A percentile compares a stretch with the other conserved stretches of the same genome.
These are phyloP conservation scores for Coemansia sp. DNA, from an alignment of 192 early-diverging fungal species.

Conservation along the genomic window DNA sequence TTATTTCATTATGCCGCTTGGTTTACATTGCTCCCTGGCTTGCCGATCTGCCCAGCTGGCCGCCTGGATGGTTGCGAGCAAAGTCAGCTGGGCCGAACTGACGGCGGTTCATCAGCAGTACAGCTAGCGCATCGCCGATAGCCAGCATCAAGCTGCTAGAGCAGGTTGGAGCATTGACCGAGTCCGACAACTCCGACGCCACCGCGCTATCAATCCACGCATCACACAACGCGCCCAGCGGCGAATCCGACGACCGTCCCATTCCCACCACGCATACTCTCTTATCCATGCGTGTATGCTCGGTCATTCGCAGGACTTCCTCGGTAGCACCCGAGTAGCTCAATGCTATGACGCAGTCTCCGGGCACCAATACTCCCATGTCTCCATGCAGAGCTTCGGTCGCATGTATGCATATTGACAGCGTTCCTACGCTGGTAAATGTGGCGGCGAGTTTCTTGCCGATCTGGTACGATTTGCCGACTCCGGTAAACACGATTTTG, in stretches of 20 bases:
- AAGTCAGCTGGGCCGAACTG: conserved; percentile 36
- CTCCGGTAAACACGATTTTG: conserved; percentile 38
- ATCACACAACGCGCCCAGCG: conserved; percentile 39
- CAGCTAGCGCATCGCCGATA: conserved; percentile 41
- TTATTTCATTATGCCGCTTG: no score
- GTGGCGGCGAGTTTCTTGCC: conserved; percentile 49
- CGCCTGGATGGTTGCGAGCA: conserved; percentile 44
- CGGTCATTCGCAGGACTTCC: conserved; percentile 27
- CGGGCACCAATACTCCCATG: conserved; percentile 22
- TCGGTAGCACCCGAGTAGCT: conserved; percentile 45
- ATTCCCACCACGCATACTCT: conserved; percentile 26
- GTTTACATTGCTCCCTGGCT: no score
- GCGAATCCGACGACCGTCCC: conserved; percentile 20
- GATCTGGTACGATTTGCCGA: conserved; percentile 45
- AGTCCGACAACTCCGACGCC: conserved; percentile 20
- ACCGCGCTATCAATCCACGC: conserved; percentile 33
- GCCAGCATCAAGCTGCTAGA: conserved; percentile 41
- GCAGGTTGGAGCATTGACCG: conserved; percentile 34
- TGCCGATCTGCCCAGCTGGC: conserved; percentile 21
- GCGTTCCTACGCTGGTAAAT: conserved; percentile 38
- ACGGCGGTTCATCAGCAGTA: conserved; percentile 32
- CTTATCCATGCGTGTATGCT: background rate
- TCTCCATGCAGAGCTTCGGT: conserved; percentile 52
- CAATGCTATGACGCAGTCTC: conserved; percentile 40
- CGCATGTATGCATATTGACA: conserved; percentile 31